Percentiles rank a stretch among this genome's conserved stretches.
Evolutionary conservation across 306 rosid species (phyloP).

Genomic region (Carpinus viminea): DNA sequence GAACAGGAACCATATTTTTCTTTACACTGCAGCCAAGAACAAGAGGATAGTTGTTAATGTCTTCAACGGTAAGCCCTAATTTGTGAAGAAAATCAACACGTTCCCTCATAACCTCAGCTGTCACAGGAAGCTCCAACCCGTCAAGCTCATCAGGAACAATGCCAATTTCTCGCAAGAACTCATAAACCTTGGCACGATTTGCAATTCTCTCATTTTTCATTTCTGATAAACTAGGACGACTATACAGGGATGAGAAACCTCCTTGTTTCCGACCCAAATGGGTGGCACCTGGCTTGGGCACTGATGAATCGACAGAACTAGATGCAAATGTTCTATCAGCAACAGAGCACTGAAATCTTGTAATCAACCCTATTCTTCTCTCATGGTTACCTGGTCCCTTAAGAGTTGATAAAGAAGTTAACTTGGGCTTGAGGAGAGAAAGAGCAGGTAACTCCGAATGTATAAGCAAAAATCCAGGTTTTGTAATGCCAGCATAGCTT

Average conservation of each 20-base stretch:
- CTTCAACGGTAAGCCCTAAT: conserved; percentile 81
- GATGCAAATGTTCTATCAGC: conserved; percentile 44
- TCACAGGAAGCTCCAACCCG: conserved; percentile 95
- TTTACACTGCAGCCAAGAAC: conserved; percentile 98
- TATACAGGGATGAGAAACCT: conserved; percentile 56
- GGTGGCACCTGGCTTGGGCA: conserved; percentile 30
- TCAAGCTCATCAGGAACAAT: conserved; percentile 96
- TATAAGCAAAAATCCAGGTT: conserved; percentile 54
- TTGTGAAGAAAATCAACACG: conserved; percentile 88
- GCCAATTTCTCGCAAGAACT: conserved; percentile 73
- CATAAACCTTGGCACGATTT: conserved; percentile 68
- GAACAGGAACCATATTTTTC: conserved; percentile 98
- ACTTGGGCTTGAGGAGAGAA: conserved; percentile 45
- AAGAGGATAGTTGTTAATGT: conserved; percentile 89
- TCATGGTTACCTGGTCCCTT: conserved; percentile 35
- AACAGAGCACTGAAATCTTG: conserved; percentile 53
- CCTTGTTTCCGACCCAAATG: conserved; percentile 42
- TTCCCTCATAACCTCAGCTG: conserved; percentile 89
- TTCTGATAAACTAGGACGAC: conserved; percentile 79
- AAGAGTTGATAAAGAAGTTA: conserved; percentile 44
- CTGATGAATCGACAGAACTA: conserved; percentile 36
- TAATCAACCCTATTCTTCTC: conserved; percentile 50
- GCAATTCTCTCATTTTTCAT: conserved; percentile 66
- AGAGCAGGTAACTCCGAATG: conserved; percentile 59
- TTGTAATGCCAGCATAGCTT: conserved; percentile 51